A percentile compares a stretch with the other conserved stretches of the same genome.
Conservation (phyloP, 805 yeast genomes). For the Starmerella stellata region DNA sequence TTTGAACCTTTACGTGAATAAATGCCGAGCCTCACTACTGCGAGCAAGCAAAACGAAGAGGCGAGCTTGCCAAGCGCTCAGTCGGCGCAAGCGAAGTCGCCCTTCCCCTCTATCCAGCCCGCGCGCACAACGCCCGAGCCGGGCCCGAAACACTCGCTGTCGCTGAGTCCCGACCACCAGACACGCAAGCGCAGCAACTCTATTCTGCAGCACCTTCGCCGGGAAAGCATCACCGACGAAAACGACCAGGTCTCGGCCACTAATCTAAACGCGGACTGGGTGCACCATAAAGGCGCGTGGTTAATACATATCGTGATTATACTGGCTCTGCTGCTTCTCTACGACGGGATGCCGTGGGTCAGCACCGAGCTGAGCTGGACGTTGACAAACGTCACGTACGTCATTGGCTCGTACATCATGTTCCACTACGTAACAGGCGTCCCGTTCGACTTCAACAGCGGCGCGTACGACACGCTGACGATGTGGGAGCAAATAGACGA, state of each 20-base stretch:
- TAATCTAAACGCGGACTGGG: constrained; percentile 91
- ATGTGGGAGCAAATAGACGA: constrained; percentile 98
- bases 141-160: not conserved
- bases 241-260: constrained; percentile 80
- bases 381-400: constrained; percentile 74
- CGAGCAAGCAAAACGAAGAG: not conserved
- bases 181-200: constrained; percentile 65
- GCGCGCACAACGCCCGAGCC: not conserved
- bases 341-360: constrained; percentile 63
- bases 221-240: constrained; percentile 78
- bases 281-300: constrained; percentile 90
- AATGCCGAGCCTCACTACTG: not conserved
- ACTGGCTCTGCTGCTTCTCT: constrained; percentile 51
- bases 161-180: not conserved
- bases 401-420: constrained; percentile 84
- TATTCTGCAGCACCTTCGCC: constrained; percentile 78
- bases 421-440: constrained; percentile 93
- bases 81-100: not conserved
- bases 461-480: constrained; percentile 86
- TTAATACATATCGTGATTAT: constrained; percentile 74
- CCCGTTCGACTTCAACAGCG: constrained; percentile 86
- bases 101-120: not conserved
- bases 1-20: too few relatives aligned
- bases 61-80: not conserved
- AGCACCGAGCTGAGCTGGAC: constrained; percentile 84